Evolutionary conservation across 2,329 filamentous ascomycete genomes (phyloP).

Genomic region (Furcasterigmium sp.): DNA sequence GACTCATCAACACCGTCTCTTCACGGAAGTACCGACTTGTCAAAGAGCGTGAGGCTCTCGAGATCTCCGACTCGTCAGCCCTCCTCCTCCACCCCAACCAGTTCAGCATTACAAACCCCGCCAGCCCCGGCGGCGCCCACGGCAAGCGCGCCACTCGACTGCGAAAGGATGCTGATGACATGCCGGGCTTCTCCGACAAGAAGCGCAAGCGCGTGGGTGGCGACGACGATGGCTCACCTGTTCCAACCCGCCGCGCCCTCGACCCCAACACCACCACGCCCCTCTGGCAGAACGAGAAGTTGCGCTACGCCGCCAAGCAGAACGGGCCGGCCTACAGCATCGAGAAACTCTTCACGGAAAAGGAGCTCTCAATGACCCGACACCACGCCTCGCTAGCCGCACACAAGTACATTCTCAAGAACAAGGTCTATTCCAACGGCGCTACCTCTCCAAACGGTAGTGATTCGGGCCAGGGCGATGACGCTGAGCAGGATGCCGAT

Average conservation of each 20-base stretch:
- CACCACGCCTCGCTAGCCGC: conserved; percentile 58
- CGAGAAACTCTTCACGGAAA: conserved; percentile 67
- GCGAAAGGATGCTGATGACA: conserved; percentile 56
- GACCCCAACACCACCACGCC: conserved; percentile 55
- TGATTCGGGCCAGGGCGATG: conserved; percentile 46
- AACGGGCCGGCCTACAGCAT: conserved; percentile 59
- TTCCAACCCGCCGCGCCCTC: conserved; percentile 47
- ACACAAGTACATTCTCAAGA: conserved; percentile 56
- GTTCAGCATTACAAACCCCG: conserved; percentile 60
- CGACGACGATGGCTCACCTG: conserved; percentile 61
- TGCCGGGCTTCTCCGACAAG: conserved; percentile 50
- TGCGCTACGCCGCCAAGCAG: conserved; percentile 47
- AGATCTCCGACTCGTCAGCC: conserved; percentile 62
- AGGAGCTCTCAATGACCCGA: conserved; percentile 62
- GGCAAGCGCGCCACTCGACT: conserved; percentile 58
- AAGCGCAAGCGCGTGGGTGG: conserved; percentile 57
- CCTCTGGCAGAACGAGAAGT: conserved; percentile 57
- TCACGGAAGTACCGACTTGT: conserved; percentile 60
- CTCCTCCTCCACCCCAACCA: conserved; percentile 63
- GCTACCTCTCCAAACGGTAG: conserved; percentile 48
- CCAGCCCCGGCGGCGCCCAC: conserved; percentile 58
- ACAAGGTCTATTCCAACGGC: conserved; percentile 43
- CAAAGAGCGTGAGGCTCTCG: conserved; percentile 62
- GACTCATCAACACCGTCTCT: conserved; percentile 58
- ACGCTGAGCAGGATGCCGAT: conserved; percentile 43